Conservation (phyloP, 75 land plant species). For the Cryptomeria japonica region DNA sequence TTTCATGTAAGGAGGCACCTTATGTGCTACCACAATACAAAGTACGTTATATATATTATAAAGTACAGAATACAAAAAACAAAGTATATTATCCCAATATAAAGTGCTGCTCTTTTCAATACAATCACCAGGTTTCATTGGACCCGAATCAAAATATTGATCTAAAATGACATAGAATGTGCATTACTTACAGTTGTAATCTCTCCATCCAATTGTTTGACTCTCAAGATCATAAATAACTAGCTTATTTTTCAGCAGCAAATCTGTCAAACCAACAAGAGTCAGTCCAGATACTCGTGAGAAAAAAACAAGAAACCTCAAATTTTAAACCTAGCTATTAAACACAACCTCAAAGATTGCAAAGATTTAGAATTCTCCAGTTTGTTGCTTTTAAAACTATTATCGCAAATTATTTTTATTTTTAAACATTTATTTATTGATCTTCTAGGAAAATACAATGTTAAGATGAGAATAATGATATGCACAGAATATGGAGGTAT, state of each 20-base stretch:
- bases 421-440: neutral
- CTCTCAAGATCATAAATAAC: constrained; percentile 79
- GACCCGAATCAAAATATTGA: neutral
- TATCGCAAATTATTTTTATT: neutral
- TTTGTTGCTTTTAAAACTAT: neutral
- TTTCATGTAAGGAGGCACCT: too few species aligned
- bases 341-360: neutral
- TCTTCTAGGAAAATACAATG: neutral
- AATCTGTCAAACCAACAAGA: constrained; percentile 48
- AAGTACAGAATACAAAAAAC: neutral
- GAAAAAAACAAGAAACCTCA: neutral
- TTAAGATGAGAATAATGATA: neutral
- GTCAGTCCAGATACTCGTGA: neutral
- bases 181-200: constrained; percentile 76
- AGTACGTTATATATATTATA: neutral
- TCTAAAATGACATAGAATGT: neutral
- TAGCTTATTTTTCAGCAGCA: constrained; percentile 72
- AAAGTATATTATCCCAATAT: neutral
- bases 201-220: constrained; percentile 72
- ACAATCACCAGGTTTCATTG: neutral
- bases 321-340: neutral
- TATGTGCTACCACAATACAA: too few species aligned
- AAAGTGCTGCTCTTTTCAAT: neutral
- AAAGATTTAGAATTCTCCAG: neutral
- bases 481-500: neutral